phyloP scores from a whole-genome alignment of 106 monocot species.

The Allium cepa region DNA sequence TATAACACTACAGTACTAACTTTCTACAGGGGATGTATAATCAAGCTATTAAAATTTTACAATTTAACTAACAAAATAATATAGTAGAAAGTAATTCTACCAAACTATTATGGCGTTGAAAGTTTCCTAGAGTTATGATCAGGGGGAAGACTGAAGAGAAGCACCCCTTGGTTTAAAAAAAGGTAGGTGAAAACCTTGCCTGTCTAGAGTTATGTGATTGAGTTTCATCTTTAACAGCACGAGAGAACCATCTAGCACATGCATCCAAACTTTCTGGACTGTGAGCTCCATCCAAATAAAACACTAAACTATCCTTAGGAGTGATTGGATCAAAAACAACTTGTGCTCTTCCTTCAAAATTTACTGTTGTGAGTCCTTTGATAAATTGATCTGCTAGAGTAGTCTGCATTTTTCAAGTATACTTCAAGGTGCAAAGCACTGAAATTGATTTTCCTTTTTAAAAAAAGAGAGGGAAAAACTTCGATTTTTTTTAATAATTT shows the following conservation, averaged over 20 bases:
- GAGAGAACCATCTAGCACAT: constrained; percentile 92
- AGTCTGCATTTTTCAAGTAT: constrained; percentile 21
- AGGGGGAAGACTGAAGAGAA: too few relatives aligned
- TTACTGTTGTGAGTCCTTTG: constrained; percentile 46
- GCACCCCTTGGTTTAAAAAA: not conserved
- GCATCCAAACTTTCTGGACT: constrained; percentile 92
- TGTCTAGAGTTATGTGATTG: constrained; percentile 12
- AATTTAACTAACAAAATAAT: not conserved
- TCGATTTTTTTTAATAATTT: too few relatives aligned
- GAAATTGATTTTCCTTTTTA: not conserved
- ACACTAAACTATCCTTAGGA: constrained; percentile 27
- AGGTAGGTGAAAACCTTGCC: constrained; percentile 9
- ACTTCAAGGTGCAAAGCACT: constrained; percentile 1
- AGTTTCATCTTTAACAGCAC: constrained; percentile 34
- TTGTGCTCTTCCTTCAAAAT: constrained; percentile 81
- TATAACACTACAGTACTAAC: too few relatives aligned
- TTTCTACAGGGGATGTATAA: too few relatives aligned
- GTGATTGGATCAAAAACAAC: constrained; percentile 45
- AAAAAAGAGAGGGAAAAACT: too few relatives aligned
- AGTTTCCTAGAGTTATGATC: too few relatives aligned
- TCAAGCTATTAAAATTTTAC: too few relatives aligned
- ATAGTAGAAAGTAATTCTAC: too few relatives aligned
- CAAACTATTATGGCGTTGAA: too few relatives aligned
- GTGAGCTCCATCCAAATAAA: constrained; percentile 95
- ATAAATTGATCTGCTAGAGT: constrained; percentile 64